phyloP scores from a whole-genome alignment of 2,329 filamentous ascomycete species.

The Cercospora sp. region DNA sequence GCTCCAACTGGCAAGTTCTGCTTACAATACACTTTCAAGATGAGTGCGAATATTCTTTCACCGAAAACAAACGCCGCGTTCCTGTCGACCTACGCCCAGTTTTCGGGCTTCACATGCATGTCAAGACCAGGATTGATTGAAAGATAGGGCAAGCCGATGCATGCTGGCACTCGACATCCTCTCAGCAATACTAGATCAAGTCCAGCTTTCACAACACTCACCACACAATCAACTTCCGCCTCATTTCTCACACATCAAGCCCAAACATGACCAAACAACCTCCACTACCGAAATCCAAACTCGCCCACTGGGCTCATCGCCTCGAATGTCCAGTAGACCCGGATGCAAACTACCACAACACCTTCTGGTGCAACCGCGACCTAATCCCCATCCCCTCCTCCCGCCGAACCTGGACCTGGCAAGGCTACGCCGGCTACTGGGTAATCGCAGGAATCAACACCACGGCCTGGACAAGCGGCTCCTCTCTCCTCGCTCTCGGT shows the following conservation, averaged over 20 bases:
- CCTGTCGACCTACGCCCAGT: background rate
- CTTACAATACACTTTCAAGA: background rate
- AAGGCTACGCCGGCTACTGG: constrained; percentile 26
- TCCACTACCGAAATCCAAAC: background rate
- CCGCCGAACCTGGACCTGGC: constrained; percentile 25
- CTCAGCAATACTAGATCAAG: background rate
- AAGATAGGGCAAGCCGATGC: background rate
- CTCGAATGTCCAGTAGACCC: constrained; percentile 23
- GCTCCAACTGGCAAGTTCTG: background rate
- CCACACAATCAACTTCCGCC: background rate
- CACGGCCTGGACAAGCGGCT: constrained; percentile 21
- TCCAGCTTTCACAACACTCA: background rate
- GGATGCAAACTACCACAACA: constrained; percentile 22
- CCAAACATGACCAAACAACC: background rate
- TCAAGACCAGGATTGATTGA: background rate
- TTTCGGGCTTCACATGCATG: background rate
- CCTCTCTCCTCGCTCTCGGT: constrained; percentile 19
- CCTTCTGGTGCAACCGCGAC: constrained; percentile 24
- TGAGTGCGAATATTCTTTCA: background rate
- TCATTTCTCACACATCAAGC: background rate
- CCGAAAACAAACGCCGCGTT: background rate
- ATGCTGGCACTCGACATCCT: background rate
- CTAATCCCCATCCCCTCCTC: constrained; percentile 19
- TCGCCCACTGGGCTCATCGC: constrained; percentile 15
- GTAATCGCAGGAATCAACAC: constrained; percentile 25